Percentiles rank a stretch among this genome's conserved stretches.
Conservation (phyloP, 768 basidiomycete species). For the Gloeophyllum trabeum region DNA sequence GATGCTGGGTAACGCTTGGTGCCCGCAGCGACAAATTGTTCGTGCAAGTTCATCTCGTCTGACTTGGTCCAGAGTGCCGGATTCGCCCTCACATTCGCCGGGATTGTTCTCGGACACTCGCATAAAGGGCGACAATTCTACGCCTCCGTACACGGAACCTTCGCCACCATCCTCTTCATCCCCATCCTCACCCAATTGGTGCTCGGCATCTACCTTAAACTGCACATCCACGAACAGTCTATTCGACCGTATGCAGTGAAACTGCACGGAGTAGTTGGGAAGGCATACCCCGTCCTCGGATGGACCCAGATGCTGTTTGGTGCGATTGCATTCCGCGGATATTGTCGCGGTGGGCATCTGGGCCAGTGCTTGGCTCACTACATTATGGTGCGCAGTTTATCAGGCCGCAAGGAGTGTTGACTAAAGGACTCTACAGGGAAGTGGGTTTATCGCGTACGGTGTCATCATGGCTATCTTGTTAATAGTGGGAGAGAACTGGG, state of each 20-base stretch:
- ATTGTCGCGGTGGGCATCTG: conserved; percentile 67
- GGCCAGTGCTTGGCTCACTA: conserved; percentile 87
- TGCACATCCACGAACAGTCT: conserved; percentile 77
- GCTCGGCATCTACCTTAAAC: conserved; percentile 83
- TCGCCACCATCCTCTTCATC: conserved; percentile 53
- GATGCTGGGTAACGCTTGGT: too few species aligned
- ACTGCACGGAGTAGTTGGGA: conserved; percentile 73
- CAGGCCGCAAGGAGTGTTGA: not conserved
- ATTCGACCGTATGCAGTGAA: conserved; percentile 61
- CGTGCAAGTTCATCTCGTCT: too few species aligned
- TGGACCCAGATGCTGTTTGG: conserved; percentile 91
- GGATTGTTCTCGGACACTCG: conserved; percentile 77
- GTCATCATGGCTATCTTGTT: conserved; percentile 72
- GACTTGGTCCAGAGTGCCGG: conserved; percentile 50
- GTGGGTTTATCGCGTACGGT: conserved; percentile 84
- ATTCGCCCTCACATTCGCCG: conserved; percentile 57
- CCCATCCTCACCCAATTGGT: conserved; percentile 56
- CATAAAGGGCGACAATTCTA: conserved; percentile 76
- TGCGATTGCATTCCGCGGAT: conserved; percentile 59
- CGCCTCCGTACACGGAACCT: conserved; percentile 58
- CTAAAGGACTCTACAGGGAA: conserved; percentile 33
- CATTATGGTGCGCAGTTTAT: conserved; percentile 44
- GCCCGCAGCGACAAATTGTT: not conserved
- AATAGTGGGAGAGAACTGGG: conserved; percentile 69
- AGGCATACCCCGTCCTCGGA: conserved; percentile 71